Percentiles rank a stretch among this genome's conserved stretches.
phyloP scores from a whole-genome alignment of 768 basidiomycete genomes.

The Boletus pseudo-olivaceus region DNA sequence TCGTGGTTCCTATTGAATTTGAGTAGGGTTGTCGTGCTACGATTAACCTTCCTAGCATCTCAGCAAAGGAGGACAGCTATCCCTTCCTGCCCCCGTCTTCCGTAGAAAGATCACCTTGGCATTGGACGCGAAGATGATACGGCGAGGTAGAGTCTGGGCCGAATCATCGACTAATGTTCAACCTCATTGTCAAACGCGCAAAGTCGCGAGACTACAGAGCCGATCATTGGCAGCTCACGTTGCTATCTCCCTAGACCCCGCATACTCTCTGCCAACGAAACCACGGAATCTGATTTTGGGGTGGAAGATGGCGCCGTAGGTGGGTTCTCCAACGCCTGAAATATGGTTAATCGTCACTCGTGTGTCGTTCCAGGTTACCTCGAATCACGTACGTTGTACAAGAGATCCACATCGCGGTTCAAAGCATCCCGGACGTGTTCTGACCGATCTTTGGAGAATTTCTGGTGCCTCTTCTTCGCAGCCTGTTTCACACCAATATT shows the following conservation, averaged over 20 bases:
- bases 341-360: background rate
- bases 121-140: background rate
- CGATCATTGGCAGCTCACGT: background rate
- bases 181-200: background rate
- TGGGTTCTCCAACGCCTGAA: slow-evolving; percentile 13
- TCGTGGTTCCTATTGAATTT: background rate
- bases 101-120: background rate
- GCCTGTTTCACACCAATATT: slow-evolving; percentile 8
- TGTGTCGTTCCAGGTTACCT: background rate
- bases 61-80: background rate
- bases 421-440: slow-evolving; percentile 26
- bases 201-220: background rate
- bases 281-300: slow-evolving; percentile 4
- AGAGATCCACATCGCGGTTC: slow-evolving; percentile 21
- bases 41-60: background rate
- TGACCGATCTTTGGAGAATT: slow-evolving; percentile 23
- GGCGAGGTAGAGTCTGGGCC: background rate
- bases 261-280: slow-evolving; percentile 20
- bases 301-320: background rate
- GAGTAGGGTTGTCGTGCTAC: background rate
- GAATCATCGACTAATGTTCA: background rate
- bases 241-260: slow-evolving; percentile 16
- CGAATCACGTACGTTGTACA: slow-evolving; percentile 25
- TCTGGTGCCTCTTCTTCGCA: slow-evolving; percentile 21
- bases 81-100: background rate